A percentile compares a stretch with the other conserved stretches of the same genome.
Evolutionary conservation across 202 grass and related monocot genomes (phyloP).

Genomic region (Eragrostis tef): DNA sequence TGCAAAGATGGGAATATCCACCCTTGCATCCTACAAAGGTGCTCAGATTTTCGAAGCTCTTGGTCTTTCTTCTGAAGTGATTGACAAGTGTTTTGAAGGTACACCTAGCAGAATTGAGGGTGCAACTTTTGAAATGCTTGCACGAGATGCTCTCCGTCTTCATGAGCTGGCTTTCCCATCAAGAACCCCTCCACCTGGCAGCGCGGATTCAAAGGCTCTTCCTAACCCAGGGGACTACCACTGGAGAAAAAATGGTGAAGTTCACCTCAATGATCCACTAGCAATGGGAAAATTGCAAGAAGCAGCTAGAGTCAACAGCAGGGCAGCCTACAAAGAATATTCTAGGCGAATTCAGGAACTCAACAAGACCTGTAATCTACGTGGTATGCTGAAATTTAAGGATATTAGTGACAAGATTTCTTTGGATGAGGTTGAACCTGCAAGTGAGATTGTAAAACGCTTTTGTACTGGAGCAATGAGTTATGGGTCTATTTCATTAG

Average conservation of each 20-base stretch:
- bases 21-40: too few species aligned
- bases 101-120: slow-evolving; percentile 94
- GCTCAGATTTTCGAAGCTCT: slow-evolving; percentile 99
- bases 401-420: slow-evolving; percentile 66
- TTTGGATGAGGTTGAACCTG: slow-evolving; percentile 89
- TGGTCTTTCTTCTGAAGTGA: slow-evolving; percentile 83
- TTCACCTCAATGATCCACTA: slow-evolving; percentile 95
- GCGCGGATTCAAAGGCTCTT: slow-evolving; percentile 80
- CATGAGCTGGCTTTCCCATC: slow-evolving; percentile 86
- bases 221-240: slow-evolving; percentile 94
- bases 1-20: too few species aligned
- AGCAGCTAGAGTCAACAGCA: slow-evolving; percentile 86
- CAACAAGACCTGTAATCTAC: slow-evolving; percentile 90
- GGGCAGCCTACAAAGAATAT: slow-evolving; percentile 92
- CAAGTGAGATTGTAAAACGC: slow-evolving; percentile 89
- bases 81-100: slow-evolving; percentile 86
- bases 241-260: slow-evolving; percentile 97
- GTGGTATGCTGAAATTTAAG: slow-evolving; percentile 98
- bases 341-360: slow-evolving; percentile 91
- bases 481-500: slow-evolving; percentile 98
- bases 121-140: slow-evolving; percentile 95
- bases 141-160: slow-evolving; percentile 80
- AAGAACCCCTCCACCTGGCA: slow-evolving; percentile 72
- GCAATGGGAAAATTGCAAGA: slow-evolving; percentile 98
- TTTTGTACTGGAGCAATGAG: slow-evolving; percentile 98